A percentile compares a stretch with the other conserved stretches of the same genome.
These are phyloP conservation scores for Chrysosporium keratinophilum DNA, from an alignment of 2,329 filamentous ascomycete genomes.

Conservation along the genomic window DNA sequence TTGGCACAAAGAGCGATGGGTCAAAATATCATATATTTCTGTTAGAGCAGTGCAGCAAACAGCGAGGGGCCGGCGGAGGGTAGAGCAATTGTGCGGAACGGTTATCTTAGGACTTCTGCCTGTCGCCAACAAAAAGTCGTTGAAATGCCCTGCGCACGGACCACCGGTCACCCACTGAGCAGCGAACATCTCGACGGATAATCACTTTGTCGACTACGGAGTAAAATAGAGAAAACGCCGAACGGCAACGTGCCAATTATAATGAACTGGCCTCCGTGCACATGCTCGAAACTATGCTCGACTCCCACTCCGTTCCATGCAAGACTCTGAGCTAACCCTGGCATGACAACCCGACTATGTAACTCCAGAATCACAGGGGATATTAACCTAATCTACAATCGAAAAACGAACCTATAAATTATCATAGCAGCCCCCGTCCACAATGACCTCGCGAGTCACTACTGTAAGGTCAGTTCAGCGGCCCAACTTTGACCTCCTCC, in stretches of 20 bases:
- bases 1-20: neutral
- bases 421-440: neutral
- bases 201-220: neutral
- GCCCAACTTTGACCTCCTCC: slow-evolving; percentile 41
- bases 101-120: neutral
- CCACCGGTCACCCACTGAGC: neutral
- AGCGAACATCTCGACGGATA: too few species aligned
- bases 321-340: too few species aligned
- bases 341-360: too few species aligned
- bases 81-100: neutral
- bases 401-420: neutral
- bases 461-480: slow-evolving; percentile 21
- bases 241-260: neutral
- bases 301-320: too few species aligned
- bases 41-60: neutral
- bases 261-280: too few species aligned
- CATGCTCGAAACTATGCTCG: too few species aligned
- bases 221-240: neutral
- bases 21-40: neutral
- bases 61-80: neutral
- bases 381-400: neutral
- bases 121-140: neutral
- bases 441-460: neutral
- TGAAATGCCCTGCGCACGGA: slow-evolving; percentile 6
- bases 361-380: too few species aligned